Conservation (phyloP, 768 basidiomycete species). For the Kwoniella dejecticola region DNA sequence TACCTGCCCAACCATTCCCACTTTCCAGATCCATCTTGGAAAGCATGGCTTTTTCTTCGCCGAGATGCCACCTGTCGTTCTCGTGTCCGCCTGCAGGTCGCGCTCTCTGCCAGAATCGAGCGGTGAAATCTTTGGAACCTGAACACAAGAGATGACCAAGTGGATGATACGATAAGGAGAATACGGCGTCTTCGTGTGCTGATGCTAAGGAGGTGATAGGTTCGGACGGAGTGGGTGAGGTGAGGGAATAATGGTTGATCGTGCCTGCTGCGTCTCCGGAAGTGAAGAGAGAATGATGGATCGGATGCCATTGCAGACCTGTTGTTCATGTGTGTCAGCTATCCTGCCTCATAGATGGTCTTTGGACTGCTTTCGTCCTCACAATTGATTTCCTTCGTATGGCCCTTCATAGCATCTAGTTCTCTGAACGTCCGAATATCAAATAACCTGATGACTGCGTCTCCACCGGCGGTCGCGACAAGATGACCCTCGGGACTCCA, state of each 20-base stretch:
- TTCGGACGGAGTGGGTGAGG: slow-evolving; percentile 60
- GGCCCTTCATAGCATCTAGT: slow-evolving; percentile 84
- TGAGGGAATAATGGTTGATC: slow-evolving; percentile 90
- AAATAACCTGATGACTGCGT: slow-evolving; percentile 92
- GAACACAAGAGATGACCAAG: slow-evolving; percentile 91
- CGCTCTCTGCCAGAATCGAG: slow-evolving; percentile 90
- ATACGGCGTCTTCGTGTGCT: slow-evolving; percentile 97
- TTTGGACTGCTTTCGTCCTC: too few species aligned
- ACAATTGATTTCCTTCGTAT: slow-evolving; percentile 99
- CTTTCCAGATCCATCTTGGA: slow-evolving; percentile 27
- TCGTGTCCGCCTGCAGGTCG: slow-evolving; percentile 53
- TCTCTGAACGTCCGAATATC: slow-evolving; percentile 99
- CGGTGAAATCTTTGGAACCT: slow-evolving; percentile 97
- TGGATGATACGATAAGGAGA: slow-evolving; percentile 92
- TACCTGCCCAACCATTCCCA: slow-evolving; percentile 8
- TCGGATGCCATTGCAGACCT: slow-evolving; percentile 96
- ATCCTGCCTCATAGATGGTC: too few species aligned
- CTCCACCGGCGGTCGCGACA: slow-evolving; percentile 90
- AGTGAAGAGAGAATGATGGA: slow-evolving; percentile 79
- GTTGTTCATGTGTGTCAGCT: too few species aligned
- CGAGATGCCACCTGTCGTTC: slow-evolving; percentile 52
- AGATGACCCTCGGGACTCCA: slow-evolving; percentile 96
- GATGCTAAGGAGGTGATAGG: slow-evolving; percentile 86
- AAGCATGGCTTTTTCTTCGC: slow-evolving; percentile 40
- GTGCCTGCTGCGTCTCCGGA: slow-evolving; percentile 94